These are phyloP conservation scores for Ogataea ramenticola DNA, from an alignment of 805 yeast species.

Conservation along the genomic window DNA sequence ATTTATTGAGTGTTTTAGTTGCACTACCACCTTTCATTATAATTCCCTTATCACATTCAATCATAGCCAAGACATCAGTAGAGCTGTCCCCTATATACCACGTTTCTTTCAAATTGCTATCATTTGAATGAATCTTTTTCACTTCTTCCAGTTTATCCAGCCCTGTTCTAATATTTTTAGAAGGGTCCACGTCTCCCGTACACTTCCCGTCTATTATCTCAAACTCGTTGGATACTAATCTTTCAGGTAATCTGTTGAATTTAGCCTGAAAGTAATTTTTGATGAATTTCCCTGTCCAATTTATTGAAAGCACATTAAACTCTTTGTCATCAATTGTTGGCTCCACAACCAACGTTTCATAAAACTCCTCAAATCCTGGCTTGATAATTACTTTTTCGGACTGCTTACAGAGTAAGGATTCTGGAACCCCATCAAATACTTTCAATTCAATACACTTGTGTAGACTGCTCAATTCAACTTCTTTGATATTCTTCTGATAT, in stretches of 20 bases:
- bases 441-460: slow-evolving; percentile 28
- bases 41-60: slow-evolving; percentile 40
- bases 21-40: slow-evolving; percentile 36
- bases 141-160: slow-evolving; percentile 35
- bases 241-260: slow-evolving; percentile 10
- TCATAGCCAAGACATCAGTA: slow-evolving; percentile 48
- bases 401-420: slow-evolving; percentile 24
- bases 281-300: slow-evolving; percentile 53
- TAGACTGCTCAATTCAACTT: slow-evolving; percentile 44
- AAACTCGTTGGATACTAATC: slow-evolving; percentile 45
- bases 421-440: slow-evolving; percentile 36
- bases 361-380: slow-evolving; percentile 32
- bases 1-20: slow-evolving; percentile 12
- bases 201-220: slow-evolving; percentile 24
- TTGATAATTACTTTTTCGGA: slow-evolving; percentile 31
- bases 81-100: slow-evolving; percentile 57
- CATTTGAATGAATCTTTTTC: slow-evolving; percentile 6
- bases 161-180: slow-evolving; percentile 40
- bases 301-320: slow-evolving; percentile 42
- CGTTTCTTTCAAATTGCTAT: slow-evolving; percentile 6
- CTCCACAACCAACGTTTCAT: not conserved
- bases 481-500: slow-evolving; percentile 38
- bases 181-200: slow-evolving; percentile 16
- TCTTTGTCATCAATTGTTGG: not conserved
- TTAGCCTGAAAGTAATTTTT: slow-evolving; percentile 20